phyloP scores from a whole-genome alignment of 352 stramenopile genomes.

The Globisporangium abappressorium region DNA sequence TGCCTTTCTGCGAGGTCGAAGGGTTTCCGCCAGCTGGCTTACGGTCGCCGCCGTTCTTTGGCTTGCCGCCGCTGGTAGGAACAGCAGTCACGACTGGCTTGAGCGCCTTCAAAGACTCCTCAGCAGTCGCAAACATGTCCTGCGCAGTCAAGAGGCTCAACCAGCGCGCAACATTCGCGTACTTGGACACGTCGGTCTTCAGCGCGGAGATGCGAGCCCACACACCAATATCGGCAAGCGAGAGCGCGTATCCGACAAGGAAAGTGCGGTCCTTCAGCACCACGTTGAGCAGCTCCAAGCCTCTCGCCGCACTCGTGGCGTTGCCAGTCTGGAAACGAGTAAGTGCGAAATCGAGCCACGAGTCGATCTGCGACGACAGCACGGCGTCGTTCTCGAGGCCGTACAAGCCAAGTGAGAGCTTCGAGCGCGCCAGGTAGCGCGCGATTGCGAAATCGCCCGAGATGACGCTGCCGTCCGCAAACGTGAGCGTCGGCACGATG shows the following conservation, averaged over 20 bases:
- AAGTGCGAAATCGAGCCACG: constrained; percentile 94
- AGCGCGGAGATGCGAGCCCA: constrained; percentile 73
- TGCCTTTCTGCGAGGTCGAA: constrained; percentile 49
- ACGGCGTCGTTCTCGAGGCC: constrained; percentile 53
- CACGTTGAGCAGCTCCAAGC: constrained; percentile 86
- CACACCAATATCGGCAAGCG: constrained; percentile 95
- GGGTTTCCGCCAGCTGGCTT: constrained; percentile 11
- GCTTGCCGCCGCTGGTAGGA: constrained; percentile 11
- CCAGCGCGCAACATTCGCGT: constrained; percentile 78
- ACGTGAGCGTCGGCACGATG: constrained; percentile 65
- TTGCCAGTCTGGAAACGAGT: constrained; percentile 39
- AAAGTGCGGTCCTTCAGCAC: constrained; percentile 91
- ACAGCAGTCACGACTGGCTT: constrained; percentile 22
- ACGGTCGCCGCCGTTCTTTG: constrained; percentile 15
- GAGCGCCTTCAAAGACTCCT: constrained; percentile 48
- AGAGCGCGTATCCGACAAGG: constrained; percentile 91
- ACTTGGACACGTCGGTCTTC: constrained; percentile 45
- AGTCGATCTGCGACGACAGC: constrained; percentile 72
- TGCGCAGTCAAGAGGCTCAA: constrained; percentile 54
- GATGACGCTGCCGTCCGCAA: constrained; percentile 51
- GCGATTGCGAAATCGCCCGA: constrained; percentile 80
- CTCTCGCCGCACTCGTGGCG: constrained; percentile 25
- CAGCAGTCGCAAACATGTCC: constrained; percentile 57
- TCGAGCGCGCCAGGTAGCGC: constrained; percentile 55
- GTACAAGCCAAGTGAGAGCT: constrained; percentile 47